Percentiles rank a stretch among this genome's conserved stretches.
phyloP scores from a whole-genome alignment of 495 filamentous ascomycete species.

The Thozetella sp. region DNA sequence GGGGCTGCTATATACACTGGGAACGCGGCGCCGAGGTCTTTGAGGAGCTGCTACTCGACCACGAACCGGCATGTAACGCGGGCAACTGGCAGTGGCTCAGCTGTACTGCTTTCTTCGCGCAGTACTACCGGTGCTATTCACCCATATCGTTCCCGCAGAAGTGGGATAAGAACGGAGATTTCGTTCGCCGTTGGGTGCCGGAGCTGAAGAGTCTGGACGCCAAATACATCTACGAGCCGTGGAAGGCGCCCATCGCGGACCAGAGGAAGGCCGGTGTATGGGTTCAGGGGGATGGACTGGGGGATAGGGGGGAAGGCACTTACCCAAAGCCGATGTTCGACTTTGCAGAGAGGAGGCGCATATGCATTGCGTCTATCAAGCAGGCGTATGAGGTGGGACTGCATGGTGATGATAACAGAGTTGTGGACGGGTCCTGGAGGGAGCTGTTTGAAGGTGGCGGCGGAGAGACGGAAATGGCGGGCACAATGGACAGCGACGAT shows the following conservation, averaged over 20 bases:
- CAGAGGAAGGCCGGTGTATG: constrained; percentile 60
- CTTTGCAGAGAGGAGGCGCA: constrained; percentile 56
- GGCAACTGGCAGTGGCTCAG: constrained; percentile 80
- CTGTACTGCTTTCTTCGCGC: constrained; percentile 68
- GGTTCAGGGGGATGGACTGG: constrained; percentile 52
- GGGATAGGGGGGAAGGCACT: constrained; percentile 27
- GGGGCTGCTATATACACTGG: constrained; percentile 74
- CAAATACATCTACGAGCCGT: constrained; percentile 76
- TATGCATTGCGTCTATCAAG: constrained; percentile 67
- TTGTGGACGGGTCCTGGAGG: constrained; percentile 65
- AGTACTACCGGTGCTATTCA: constrained; percentile 68
- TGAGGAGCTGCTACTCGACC: constrained; percentile 71
- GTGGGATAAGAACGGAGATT: constrained; percentile 63
- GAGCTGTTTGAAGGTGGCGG: constrained; percentile 49
- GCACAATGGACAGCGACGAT: constrained; percentile 21
- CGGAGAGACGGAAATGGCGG: constrained; percentile 49
- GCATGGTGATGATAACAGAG: constrained; percentile 58
- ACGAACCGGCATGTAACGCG: constrained; percentile 68
- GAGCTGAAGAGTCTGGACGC: constrained; percentile 59
- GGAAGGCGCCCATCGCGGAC: constrained; percentile 64
- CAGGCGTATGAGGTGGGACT: constrained; percentile 63
- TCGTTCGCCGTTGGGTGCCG: constrained; percentile 62
- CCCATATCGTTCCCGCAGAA: constrained; percentile 69
- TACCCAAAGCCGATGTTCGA: constrained; percentile 79
- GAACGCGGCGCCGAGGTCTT: constrained; percentile 75